Base-by-base conservation (phyloP, 306 rosid species). In the Trifolium fragiferum region DNA sequence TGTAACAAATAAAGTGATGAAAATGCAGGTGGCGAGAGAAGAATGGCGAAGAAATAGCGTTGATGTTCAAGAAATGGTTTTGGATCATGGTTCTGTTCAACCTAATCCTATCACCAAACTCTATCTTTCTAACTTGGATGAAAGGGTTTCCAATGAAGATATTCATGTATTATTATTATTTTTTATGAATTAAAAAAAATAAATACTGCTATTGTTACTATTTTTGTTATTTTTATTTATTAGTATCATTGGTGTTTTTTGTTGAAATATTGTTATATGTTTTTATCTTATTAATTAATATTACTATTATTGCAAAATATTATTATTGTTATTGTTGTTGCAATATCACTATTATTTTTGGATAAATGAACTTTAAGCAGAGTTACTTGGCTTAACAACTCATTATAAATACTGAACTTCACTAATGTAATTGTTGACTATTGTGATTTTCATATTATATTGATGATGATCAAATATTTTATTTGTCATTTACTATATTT, bases 101-200 rank as follows among this genome's bases (percentile, higher is more conserved):
- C 12, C 77, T 10, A 3, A 40, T 23, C 10, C 25, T 51, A 59
- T 62, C 51, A 69, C 84, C 15, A 76, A 75, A 61, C 77, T 81
- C 68, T 81, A 69, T 3, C 32, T 81, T 4, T 81, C 84, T 8
- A 81, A 81, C 74, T 70, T 81, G 74, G 74, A 75, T n/a, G 10
- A 21, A 32, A 67, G 61, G 38, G 77, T 81, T 69, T 62, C 81
- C 21, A 63, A 63, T 37, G 46, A 49, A 10, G 84, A 81, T 47
- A 70, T 80, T 30, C 76, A 68, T 75, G 84, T 80, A 33, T 59
- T 21, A 12, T 58, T 1, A 8, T 30, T 11, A 30, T 4, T 41
- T 5, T 11, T 13, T 12, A n/a, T n/a, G n/a, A n/a, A n/a, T n/a
- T n/a, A n/a, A n/a, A n/a, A n/a, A n/a, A n/a, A n/a, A n/a, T n/a